Percentiles rank a stretch among this genome's conserved stretches.
Conservation (phyloP, 768 basidiomycete genomes). For the Phylloporus sp. region DNA sequence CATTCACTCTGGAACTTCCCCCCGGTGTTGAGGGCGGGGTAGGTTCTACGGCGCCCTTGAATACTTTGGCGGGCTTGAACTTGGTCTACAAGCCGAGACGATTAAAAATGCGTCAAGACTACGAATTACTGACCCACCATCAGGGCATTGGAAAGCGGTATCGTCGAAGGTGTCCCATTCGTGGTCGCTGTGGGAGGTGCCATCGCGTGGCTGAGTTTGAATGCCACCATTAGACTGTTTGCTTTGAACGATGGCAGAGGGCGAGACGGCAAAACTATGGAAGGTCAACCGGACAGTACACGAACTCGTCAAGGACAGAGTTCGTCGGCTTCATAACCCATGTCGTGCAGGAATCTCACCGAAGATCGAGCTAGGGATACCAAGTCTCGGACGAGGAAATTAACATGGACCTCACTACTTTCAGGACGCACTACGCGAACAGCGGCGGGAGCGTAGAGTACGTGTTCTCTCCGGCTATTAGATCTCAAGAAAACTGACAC, state of each 20-base stretch:
- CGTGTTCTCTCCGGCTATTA: constrained; percentile 30
- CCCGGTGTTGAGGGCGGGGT: constrained; percentile 45
- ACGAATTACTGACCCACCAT: constrained; percentile 39
- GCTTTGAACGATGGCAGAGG: constrained; percentile 55
- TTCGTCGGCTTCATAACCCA: constrained; percentile 31
- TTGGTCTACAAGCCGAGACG: constrained; percentile 44
- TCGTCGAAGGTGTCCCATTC: constrained; percentile 32
- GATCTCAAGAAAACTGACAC: constrained; percentile 8
- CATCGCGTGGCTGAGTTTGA: constrained; percentile 50
- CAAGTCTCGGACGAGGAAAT: constrained; percentile 93
- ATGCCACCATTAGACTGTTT: constrained; percentile 30
- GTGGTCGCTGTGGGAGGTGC: constrained; percentile 32
- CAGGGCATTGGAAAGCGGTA: constrained; percentile 42
- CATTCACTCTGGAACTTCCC: constrained; percentile 29
- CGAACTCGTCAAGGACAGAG: constrained; percentile 93
- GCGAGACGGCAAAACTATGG: constrained; percentile 88
- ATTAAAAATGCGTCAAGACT: not conserved
- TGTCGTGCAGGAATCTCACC: constrained; percentile 16
- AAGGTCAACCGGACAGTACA: constrained; percentile 95
- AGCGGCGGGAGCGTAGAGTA: constrained; percentile 80
- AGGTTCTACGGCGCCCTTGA: constrained; percentile 71
- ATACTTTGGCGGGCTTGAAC: constrained; percentile 86
- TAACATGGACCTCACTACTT: constrained; percentile 76
- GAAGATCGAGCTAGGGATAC: constrained; percentile 61
- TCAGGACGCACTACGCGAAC: constrained; percentile 68